Base-by-base conservation (phyloP, 441 rosid genomes). In the Populus hybrid region DNA sequence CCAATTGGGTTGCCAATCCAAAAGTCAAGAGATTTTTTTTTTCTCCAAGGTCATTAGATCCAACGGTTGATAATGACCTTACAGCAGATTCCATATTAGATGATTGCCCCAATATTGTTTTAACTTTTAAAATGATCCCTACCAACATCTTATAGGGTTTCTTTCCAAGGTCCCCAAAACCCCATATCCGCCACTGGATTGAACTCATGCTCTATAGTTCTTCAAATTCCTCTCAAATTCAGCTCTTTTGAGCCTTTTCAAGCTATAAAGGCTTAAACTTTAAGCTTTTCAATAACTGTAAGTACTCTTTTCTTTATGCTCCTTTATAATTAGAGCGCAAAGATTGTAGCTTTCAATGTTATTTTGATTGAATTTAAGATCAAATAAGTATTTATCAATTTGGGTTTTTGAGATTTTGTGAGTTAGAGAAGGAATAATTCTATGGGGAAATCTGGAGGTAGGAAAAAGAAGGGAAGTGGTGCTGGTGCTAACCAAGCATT, bases 391-490 rank as follows among this genome's bases (percentile, higher is more conserved):
- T 65, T 29, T 35, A 45, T 40, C 18, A 35, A 7, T 21, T 21
- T 28, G 31, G 31, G 31, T 29, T 29, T 26, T 53, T 35, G 69
- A 21, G 74, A 18, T 64, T 2, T 72, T 29, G 73, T 7, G 81
- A 21, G 29, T 14, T 72, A 38, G 68, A 45, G 56, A 53, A 21
- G 14, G 18, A 65, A 20, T 26, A 75, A 78, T 67, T 85, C 61
- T 75, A 92, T 91, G 94, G 98, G 98, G 88, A 92, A 92, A 82
- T 90, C 98, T 56, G 94, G 94, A 69, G 93, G 90, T 50, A 93
- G 91, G 83, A 93, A 84, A 86, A 93, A 92, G 87, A 93, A 90
- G 81, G 83, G 79, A 3, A 68, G 66, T 68, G 83, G 89, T 71
- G 61, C 61, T 53, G 84, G 83, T 84, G 75, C 88, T 16, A 92